Conservation (phyloP, 2,329 filamentous ascomycete genomes). For the Phialophora tarda region DNA sequence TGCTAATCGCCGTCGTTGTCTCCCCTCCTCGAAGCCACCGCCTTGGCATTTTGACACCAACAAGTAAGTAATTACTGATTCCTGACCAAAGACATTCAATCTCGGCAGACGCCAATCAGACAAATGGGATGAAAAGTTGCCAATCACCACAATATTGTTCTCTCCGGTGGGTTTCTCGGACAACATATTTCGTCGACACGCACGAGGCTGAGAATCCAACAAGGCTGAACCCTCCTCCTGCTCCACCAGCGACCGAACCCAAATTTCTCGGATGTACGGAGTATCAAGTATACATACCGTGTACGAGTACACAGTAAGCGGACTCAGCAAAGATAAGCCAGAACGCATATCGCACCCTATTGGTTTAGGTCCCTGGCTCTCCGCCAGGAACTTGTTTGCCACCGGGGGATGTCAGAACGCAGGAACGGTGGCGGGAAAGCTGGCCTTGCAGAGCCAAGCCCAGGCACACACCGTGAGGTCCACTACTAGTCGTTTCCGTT, state of each 20-base stretch:
- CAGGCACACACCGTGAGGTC: neutral
- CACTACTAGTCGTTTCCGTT: neutral
- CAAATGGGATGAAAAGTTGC: neutral
- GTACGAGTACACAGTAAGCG: neutral
- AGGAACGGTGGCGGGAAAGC: slow-evolving; percentile 6
- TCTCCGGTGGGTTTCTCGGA: neutral
- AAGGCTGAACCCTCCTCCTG: neutral
- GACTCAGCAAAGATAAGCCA: neutral
- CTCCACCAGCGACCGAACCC: neutral
- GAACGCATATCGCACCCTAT: neutral
- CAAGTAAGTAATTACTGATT: neutral
- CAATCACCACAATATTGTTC: neutral
- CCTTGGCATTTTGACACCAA: neutral
- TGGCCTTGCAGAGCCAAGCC: slow-evolving; percentile 14
- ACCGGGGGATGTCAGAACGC: neutral
- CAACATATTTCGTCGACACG: neutral
- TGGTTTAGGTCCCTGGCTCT: neutral
- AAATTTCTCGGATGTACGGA: neutral
- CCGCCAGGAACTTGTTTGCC: neutral
- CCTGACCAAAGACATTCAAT: neutral
- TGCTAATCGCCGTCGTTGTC: neutral
- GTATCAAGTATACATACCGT: neutral
- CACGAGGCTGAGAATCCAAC: neutral
- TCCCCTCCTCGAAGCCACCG: neutral
- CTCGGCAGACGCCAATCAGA: neutral